phyloP scores from a whole-genome alignment of 768 basidiomycete species.

The Auriscalpium vulgare region DNA sequence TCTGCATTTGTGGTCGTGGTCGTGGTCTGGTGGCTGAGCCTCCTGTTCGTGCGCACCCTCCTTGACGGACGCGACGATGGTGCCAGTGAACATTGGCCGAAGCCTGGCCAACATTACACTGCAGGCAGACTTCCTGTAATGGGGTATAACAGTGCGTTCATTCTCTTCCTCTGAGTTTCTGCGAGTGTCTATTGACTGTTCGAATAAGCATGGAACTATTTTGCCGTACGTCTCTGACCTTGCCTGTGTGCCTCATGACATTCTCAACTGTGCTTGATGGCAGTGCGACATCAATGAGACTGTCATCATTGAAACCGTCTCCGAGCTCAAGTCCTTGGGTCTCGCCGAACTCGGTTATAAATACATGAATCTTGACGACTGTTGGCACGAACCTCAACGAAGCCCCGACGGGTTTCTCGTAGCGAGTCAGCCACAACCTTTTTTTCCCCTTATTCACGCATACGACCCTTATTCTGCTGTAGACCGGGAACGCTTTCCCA shows the following conservation, averaged over 20 bases:
- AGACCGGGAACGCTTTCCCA: slow-evolving; percentile 47
- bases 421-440: slow-evolving; percentile 32
- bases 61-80: no score
- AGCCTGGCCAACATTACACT: not conserved
- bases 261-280: not conserved
- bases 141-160: slow-evolving; percentile 51
- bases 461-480: not conserved
- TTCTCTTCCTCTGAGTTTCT: not conserved
- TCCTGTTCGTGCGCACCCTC: no score
- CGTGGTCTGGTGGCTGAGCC: no score
- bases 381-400: slow-evolving; percentile 52
- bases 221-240: slow-evolving; percentile 34
- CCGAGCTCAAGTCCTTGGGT: slow-evolving; percentile 44
- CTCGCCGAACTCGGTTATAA: slow-evolving; percentile 46
- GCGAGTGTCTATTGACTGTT: slow-evolving; percentile 4
- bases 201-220: slow-evolving; percentile 57
- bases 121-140: slow-evolving; percentile 30
- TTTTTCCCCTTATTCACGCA: not conserved
- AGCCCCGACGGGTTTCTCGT: slow-evolving; percentile 45
- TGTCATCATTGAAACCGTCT: slow-evolving; percentile 42
- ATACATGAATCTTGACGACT: slow-evolving; percentile 57
- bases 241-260: no score
- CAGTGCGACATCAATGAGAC: slow-evolving; percentile 55
- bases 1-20: no score
- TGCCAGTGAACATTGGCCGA: no score